Conservation (phyloP, 768 basidiomycete species). For the Aureoboletus auriporus region DNA sequence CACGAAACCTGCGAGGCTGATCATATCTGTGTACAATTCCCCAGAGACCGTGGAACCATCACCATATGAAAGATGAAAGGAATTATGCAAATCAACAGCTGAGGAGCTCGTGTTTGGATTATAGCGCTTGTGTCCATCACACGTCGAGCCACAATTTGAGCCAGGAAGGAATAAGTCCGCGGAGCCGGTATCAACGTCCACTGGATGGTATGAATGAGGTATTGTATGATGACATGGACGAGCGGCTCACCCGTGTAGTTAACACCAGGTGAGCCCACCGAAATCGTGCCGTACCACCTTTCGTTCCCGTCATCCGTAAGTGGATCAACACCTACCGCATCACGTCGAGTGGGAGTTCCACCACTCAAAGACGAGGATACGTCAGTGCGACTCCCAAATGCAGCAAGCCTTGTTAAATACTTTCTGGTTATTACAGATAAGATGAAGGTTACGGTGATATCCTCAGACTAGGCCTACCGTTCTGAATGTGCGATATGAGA, state of each 20-base stretch:
- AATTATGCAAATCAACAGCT: conserved; percentile 15
- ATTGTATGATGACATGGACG: not conserved
- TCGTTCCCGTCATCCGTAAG: conserved; percentile 14
- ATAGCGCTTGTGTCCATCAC: conserved; percentile 34
- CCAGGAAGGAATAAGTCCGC: conserved; percentile 33
- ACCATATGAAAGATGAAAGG: conserved; percentile 38
- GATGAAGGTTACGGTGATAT: not conserved
- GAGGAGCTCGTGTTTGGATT: conserved; percentile 31
- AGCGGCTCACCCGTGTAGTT: conserved; percentile 15
- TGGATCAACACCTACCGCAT: not conserved
- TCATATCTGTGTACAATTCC: conserved; percentile 35
- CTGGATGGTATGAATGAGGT: conserved; percentile 3
- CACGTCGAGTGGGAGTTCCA: conserved; percentile 2
- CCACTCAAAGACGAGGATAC: not conserved
- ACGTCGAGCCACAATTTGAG: conserved; percentile 24
- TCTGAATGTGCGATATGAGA: conserved; percentile 14
- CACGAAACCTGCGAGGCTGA: conserved; percentile 33
- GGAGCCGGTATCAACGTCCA: conserved; percentile 35
- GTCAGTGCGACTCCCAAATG: conserved; percentile 5
- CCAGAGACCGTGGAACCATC: conserved; percentile 41
- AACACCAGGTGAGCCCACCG: conserved; percentile 22
- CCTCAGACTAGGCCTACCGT: conserved; percentile 6
- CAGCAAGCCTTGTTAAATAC: conserved; percentile 11
- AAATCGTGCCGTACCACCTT: conserved; percentile 24
- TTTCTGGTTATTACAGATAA: conserved; percentile 15